These are phyloP conservation scores for Cadophora sp. DNA, from an alignment of 2,329 filamentous ascomycete genomes.

Conservation along the genomic window DNA sequence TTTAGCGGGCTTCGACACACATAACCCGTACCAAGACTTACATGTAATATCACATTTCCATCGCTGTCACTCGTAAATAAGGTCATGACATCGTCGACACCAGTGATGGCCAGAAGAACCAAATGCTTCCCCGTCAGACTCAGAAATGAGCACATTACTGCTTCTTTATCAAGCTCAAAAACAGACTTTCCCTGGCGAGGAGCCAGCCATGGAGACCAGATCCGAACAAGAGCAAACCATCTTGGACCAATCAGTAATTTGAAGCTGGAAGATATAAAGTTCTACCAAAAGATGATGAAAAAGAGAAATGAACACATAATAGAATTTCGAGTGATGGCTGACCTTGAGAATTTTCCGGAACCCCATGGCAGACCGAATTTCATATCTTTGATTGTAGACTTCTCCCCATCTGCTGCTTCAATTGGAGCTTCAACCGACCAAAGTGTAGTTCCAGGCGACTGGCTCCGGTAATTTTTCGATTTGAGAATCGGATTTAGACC, in stretches of 20 bases:
- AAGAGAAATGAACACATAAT: neutral
- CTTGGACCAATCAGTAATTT: constrained; percentile 47
- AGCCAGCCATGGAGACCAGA: constrained; percentile 85
- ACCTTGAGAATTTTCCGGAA: constrained; percentile 42
- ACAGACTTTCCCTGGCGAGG: constrained; percentile 78
- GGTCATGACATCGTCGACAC: constrained; percentile 72
- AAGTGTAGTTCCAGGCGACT: constrained; percentile 71
- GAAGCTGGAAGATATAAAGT: neutral
- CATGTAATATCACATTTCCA: constrained; percentile 72
- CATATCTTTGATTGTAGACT: constrained; percentile 59
- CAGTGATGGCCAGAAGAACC: constrained; percentile 80
- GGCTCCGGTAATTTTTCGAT: constrained; percentile 62
- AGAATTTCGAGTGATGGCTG: constrained; percentile 16
- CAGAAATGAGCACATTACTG: constrained; percentile 79
- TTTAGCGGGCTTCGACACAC: neutral
- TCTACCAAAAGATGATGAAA: neutral
- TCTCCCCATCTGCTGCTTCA: constrained; percentile 59
- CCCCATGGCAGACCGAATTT: constrained; percentile 45
- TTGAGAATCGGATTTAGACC: constrained; percentile 62
- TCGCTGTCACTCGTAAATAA: constrained; percentile 68
- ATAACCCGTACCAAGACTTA: constrained; percentile 44
- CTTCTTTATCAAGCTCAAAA: constrained; percentile 78
- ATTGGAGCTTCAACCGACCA: constrained; percentile 71
- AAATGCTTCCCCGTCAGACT: constrained; percentile 74
- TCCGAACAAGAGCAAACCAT: constrained; percentile 83